These are phyloP conservation scores for Fraxinus excelsior DNA, from an alignment of 257 asterid genomes.

Conservation along the genomic window DNA sequence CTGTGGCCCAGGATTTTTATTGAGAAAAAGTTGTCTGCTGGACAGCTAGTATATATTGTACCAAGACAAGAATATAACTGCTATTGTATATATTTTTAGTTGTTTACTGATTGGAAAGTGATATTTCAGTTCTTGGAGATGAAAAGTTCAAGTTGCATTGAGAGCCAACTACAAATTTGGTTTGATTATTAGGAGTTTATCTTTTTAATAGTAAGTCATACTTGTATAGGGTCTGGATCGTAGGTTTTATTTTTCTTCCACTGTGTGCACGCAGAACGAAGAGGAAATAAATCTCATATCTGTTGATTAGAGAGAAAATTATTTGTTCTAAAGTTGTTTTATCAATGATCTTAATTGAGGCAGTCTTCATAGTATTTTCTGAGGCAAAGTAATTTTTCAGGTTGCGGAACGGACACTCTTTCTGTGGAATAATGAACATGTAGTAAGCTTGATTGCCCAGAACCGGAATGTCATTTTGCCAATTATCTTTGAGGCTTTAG, in stretches of 20 bases:
- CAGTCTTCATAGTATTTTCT: constrained; percentile 9
- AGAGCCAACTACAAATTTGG: not conserved
- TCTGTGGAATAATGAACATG: constrained; percentile 77
- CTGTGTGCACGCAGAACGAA: not conserved
- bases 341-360: constrained; percentile 4
- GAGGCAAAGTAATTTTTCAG: constrained; percentile 42
- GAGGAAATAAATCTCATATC: not conserved
- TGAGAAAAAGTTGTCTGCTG: not conserved
- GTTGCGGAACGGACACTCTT: constrained; percentile 81
- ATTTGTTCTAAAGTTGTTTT: constrained; percentile 1
- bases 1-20: not conserved
- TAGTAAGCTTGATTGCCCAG: constrained; percentile 61
- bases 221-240: not conserved
- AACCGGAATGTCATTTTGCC: constrained; percentile 67
- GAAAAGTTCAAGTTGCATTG: constrained; percentile 1
- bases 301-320: not conserved
- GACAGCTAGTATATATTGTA: not conserved
- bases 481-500: constrained; percentile 67
- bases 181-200: not conserved
- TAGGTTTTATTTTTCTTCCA: not conserved
- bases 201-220: not conserved
- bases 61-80: not conserved
- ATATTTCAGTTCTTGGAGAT: not conserved
- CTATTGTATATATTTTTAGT: not conserved
- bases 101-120: not conserved